Conservation (phyloP, 306 rosid genomes). For the Dryas octopetala region DNA sequence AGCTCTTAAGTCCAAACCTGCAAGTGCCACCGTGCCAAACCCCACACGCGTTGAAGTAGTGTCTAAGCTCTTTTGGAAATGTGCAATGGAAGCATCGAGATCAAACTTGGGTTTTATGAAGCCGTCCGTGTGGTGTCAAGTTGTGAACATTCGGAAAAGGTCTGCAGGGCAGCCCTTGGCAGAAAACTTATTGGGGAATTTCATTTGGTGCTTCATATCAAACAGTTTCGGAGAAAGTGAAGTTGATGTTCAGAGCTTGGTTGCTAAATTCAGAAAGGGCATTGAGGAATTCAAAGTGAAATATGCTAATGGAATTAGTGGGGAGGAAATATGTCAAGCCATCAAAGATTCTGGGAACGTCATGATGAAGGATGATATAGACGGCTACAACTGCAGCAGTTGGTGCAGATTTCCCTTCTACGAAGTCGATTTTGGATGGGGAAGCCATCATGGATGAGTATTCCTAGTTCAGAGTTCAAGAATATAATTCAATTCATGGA, state of each 20-base stretch:
- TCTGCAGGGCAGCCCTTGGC: constrained; percentile 16
- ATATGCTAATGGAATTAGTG: neutral
- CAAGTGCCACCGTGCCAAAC: neutral
- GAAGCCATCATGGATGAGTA: constrained; percentile 34
- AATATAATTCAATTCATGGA: constrained; percentile 23
- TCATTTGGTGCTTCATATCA: constrained; percentile 25
- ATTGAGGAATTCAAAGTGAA: neutral
- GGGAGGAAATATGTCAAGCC: neutral
- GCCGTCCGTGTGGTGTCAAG: constrained; percentile 31
- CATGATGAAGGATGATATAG: neutral
- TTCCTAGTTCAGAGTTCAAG: neutral
- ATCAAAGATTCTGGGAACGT: neutral
- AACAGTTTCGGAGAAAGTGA: neutral
- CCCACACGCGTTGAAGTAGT: constrained; percentile 42
- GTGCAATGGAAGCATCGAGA: constrained; percentile 25
- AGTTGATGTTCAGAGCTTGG: constrained; percentile 9
- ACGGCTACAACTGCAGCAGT: constrained; percentile 16
- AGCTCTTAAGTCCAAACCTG: constrained; percentile 33
- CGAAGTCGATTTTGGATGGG: constrained; percentile 32
- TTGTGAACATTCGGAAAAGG: constrained; percentile 34
- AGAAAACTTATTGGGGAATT: constrained; percentile 37
- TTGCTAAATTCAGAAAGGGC: neutral
- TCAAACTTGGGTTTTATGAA: constrained; percentile 1
- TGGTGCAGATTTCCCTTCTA: constrained; percentile 31
- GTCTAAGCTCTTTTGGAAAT: constrained; percentile 48